Evolutionary conservation across 73 alveolate species (phyloP), one percentile per base, ranked within the genome.

Genomic region (Paramecium tetraurelia): DNA sequence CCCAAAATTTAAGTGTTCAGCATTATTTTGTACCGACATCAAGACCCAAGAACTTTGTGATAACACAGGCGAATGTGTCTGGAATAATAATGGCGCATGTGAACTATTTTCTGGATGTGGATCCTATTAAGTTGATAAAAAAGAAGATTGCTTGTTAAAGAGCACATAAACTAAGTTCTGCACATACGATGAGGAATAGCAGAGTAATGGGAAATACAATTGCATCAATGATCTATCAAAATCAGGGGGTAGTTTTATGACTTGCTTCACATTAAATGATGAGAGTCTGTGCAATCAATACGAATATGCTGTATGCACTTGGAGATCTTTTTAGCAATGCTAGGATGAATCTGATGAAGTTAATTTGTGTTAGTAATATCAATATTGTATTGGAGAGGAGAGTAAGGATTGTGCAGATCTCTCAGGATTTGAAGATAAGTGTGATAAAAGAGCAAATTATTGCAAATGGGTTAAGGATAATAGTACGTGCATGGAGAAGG

Each of bases 141-240:
- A 33, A 21, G 59, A 31, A 12, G 59, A 72, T 36, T 72, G 86
- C 14, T 35, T 38, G 5, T 33, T 31, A 33, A 72, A 72, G n/a
- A 36, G 59, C 9, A 72, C 86, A 72, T 21, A 12, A 14, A 72
- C 86, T 4, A 72, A 38, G 40, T 72, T 29, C 11, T 72, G 86
- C 11, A 72, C 59, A 2, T 33, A 20, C 40, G 58, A 35, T 35
- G 86, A 35, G 24, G 86, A 35, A 33, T 35, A 72, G 14, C 12
- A 35, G 38, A 72, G 33, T 36, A 72, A 31, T 33, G 86, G 59
- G 18, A 40, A 36, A 29, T 72, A 72, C 5, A 72, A 35, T 29
- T 72, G 86, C 10, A 72, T 72, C 18, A 33, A 35, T 36, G 86
- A 72, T 72, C 86, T 72, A 12, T 72, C 86, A 36, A 72, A 72